These are phyloP conservation scores for Phanerochaete sordida DNA, from an alignment of 768 basidiomycete species.

Conservation along the genomic window DNA sequence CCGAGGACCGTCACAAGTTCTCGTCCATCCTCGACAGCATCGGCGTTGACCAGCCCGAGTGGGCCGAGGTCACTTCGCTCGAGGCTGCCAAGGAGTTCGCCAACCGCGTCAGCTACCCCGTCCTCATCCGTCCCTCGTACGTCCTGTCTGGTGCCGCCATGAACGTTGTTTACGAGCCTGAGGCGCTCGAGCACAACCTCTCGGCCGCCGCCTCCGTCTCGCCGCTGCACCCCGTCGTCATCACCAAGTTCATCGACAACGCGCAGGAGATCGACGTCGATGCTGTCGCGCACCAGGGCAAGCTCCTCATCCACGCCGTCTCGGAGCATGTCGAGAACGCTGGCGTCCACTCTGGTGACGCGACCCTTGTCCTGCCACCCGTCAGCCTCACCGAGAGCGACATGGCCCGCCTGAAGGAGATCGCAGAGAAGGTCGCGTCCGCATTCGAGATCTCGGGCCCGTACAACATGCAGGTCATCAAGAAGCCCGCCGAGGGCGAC, in stretches of 20 bases:
- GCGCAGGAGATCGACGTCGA: slow-evolving; percentile 99
- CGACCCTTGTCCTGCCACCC: slow-evolving; percentile 95
- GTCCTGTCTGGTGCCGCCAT: slow-evolving; percentile 98
- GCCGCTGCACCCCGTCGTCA: slow-evolving; percentile 94
- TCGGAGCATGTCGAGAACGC: slow-evolving; percentile 99
- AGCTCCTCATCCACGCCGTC: slow-evolving; percentile 82
- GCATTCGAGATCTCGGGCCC: slow-evolving; percentile 98
- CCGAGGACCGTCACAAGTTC: slow-evolving; percentile 99
- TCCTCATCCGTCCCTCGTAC: slow-evolving; percentile 97
- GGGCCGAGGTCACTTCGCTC: slow-evolving; percentile 87
- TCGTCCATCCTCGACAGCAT: slow-evolving; percentile 93
- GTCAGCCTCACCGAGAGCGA: slow-evolving; percentile 74
- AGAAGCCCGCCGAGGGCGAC: slow-evolving; percentile 56
- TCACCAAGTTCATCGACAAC: slow-evolving; percentile 97
- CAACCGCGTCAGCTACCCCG: slow-evolving; percentile 85
- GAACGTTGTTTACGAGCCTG: slow-evolving; percentile 96
- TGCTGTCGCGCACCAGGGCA: slow-evolving; percentile 91
- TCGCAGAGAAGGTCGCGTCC: slow-evolving; percentile 90
- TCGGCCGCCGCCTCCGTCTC: slow-evolving; percentile 97
- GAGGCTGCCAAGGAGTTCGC: slow-evolving; percentile 93
- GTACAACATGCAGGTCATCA: slow-evolving; percentile 99
- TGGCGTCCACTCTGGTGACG: slow-evolving; percentile 98
- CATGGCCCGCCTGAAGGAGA: slow-evolving; percentile 85
- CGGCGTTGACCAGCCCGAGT: slow-evolving; percentile 95
- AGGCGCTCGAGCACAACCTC: slow-evolving; percentile 85